Percentiles rank a stretch among this genome's conserved stretches.
These are phyloP conservation scores for Sedum album DNA, from an alignment of 164 flowering plant species.

Conservation along the genomic window DNA sequence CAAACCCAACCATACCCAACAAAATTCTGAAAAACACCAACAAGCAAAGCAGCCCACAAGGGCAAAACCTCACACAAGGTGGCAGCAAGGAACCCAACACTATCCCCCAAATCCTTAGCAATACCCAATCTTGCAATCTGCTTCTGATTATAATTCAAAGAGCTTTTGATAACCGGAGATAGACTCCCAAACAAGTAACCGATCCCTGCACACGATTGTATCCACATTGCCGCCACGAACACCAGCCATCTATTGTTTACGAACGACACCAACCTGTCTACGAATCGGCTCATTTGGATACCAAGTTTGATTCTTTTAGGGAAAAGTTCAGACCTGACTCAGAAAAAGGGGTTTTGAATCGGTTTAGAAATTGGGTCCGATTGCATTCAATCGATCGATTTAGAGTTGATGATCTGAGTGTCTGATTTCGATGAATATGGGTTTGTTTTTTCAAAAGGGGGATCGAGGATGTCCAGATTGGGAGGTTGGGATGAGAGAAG, in stretches of 20 bases:
- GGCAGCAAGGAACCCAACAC: conserved; percentile 89
- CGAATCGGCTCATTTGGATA: conserved; percentile 17
- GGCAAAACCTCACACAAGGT: conserved; percentile 74
- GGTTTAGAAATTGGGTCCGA: neutral
- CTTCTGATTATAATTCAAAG: conserved; percentile 67
- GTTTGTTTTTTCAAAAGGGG: neutral
- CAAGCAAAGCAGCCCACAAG: conserved; percentile 66
- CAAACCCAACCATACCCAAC: conserved; percentile 94
- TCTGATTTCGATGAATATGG: neutral
- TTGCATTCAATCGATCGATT: neutral
- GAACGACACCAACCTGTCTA: conserved; percentile 33
- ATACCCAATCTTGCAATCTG: conserved; percentile 81
- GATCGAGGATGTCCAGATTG: neutral
- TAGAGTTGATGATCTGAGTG: neutral
- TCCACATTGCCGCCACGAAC: conserved; percentile 96
- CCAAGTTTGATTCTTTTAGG: neutral
- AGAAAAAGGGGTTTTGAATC: neutral
- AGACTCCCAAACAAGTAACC: conserved; percentile 94
- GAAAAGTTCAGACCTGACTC: neutral
- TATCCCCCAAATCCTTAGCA: conserved; percentile 95
- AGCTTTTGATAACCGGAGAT: conserved; percentile 79
- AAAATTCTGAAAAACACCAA: conserved; percentile 80
- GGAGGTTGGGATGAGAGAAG: neutral
- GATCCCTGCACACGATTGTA: conserved; percentile 78
- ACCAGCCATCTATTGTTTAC: conserved; percentile 87